Conservation (phyloP, 2,329 filamentous ascomycete species). For the Monilinia fructigena region DNA sequence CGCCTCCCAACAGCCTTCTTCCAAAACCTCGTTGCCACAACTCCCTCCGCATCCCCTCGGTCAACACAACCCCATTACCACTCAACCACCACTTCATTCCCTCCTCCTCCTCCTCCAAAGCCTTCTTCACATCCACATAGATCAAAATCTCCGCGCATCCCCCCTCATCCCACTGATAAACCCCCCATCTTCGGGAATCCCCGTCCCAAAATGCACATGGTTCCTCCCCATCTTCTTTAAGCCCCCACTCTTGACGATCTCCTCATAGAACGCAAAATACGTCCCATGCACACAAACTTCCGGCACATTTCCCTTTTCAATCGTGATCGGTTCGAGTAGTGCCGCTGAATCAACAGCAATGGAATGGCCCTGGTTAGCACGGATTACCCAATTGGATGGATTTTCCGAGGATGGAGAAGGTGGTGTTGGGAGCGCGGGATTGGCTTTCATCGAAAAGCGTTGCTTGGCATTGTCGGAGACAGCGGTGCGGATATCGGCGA, state of each 20-base stretch:
- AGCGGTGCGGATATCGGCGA: constrained; percentile 68
- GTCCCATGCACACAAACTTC: constrained; percentile 80
- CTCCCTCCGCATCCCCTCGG: constrained; percentile 58
- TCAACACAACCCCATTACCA: constrained; percentile 74
- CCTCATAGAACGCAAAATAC: constrained; percentile 74
- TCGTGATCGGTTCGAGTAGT: constrained; percentile 66
- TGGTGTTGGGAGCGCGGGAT: constrained; percentile 35
- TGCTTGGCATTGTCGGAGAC: constrained; percentile 84
- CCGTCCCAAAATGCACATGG: constrained; percentile 86
- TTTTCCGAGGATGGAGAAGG: constrained; percentile 43
- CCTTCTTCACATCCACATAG: constrained; percentile 68
- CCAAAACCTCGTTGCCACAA: constrained; percentile 68
- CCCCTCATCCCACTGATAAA: constrained; percentile 80
- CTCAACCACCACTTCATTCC: constrained; percentile 73
- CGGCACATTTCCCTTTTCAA: constrained; percentile 59
- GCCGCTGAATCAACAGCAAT: constrained; percentile 71
- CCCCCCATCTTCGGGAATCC: constrained; percentile 52
- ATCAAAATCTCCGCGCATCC: constrained; percentile 75
- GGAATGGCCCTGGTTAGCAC: constrained; percentile 92
- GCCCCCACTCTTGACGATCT: constrained; percentile 74
- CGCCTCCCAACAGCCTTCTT: constrained; percentile 65
- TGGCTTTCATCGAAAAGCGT: constrained; percentile 75
- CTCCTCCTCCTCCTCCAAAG: constrained; percentile 51
- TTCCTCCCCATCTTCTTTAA: constrained; percentile 78
- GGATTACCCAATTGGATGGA: constrained; percentile 75